These are phyloP conservation scores for Candida ficus DNA, from an alignment of 805 yeast genomes.

Conservation along the genomic window DNA sequence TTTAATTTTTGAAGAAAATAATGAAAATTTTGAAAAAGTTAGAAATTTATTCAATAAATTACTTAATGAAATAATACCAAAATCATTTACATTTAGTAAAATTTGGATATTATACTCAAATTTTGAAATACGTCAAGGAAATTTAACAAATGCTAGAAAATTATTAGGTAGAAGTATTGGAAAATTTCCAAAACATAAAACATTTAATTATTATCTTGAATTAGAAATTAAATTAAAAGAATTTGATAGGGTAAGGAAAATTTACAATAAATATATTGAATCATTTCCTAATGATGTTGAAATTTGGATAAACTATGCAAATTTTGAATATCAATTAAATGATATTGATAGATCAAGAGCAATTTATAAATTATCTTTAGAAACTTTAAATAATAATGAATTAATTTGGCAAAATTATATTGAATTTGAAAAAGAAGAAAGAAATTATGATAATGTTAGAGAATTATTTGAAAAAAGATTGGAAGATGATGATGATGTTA, in stretches of 20 bases:
- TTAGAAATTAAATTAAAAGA: slow-evolving; percentile 68
- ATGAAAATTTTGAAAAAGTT: slow-evolving; percentile 39
- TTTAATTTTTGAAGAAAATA: slow-evolving; percentile 56
- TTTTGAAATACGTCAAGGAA: slow-evolving; percentile 63
- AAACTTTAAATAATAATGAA: slow-evolving; percentile 19
- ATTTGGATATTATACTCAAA: slow-evolving; percentile 69
- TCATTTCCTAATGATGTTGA: slow-evolving; percentile 33
- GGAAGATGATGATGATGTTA: slow-evolving; percentile 28
- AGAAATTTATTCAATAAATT: slow-evolving; percentile 47
- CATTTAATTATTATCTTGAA: slow-evolving; percentile 60
- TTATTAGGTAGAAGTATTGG: slow-evolving; percentile 73
- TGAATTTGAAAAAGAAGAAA: slow-evolving; percentile 57
- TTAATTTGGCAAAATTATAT: slow-evolving; percentile 38
- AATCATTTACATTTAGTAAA: slow-evolving; percentile 61
- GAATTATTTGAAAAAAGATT: slow-evolving; percentile 39
- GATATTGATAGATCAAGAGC: slow-evolving; percentile 67
- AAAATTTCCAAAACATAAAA: slow-evolving; percentile 49
- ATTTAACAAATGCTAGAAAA: slow-evolving; percentile 53
- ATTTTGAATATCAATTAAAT: slow-evolving; percentile 60
- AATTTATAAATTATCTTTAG: slow-evolving; percentile 49
- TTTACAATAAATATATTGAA: slow-evolving; percentile 66
- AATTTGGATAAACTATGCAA: slow-evolving; percentile 62
- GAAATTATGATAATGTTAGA: slow-evolving; percentile 53
- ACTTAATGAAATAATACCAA: slow-evolving; percentile 45
- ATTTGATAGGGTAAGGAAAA: slow-evolving; percentile 70